These are phyloP conservation scores for Penicillium sp. DNA, from an alignment of 2,329 filamentous ascomycete species.

Conservation along the genomic window DNA sequence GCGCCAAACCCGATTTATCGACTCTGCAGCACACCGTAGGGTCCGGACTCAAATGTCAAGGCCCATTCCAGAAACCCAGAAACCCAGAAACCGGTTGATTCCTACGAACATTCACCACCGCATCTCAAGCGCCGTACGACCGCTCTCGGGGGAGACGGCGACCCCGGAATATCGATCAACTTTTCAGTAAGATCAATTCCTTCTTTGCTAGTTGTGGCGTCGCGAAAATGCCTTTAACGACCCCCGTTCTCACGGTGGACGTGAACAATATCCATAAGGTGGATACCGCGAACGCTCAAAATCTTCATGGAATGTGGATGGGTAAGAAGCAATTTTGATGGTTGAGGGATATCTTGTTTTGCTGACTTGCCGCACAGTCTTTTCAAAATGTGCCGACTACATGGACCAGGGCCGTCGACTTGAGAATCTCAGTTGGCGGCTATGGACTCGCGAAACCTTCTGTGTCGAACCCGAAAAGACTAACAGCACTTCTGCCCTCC, in stretches of 20 bases:
- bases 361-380: slow-evolving; percentile 57
- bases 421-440: slow-evolving; percentile 92
- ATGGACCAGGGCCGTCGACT: slow-evolving; percentile 88
- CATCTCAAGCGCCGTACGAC: slow-evolving; percentile 40
- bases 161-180: slow-evolving; percentile 36
- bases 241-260: slow-evolving; percentile 87
- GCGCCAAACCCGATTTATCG: slow-evolving; percentile 18
- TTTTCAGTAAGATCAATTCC: neutral
- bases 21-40: slow-evolving; percentile 19
- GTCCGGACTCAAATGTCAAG: slow-evolving; percentile 13
- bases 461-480: slow-evolving; percentile 66
- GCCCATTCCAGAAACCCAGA: slow-evolving; percentile 1
- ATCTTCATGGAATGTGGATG: slow-evolving; percentile 95
- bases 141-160: slow-evolving; percentile 45
- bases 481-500: slow-evolving; percentile 51
- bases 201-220: slow-evolving; percentile 24
- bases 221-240: slow-evolving; percentile 75
- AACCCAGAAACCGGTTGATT: slow-evolving; percentile 13
- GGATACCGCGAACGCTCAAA: slow-evolving; percentile 87
- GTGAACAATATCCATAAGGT: slow-evolving; percentile 90
- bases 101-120: slow-evolving; percentile 19
- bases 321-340: slow-evolving; percentile 58
- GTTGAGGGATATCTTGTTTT: neutral
- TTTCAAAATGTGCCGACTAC: slow-evolving; percentile 89
- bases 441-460: slow-evolving; percentile 92